These are phyloP conservation scores for Cryptosporidium parvum DNA, from an alignment of 169 alveolate species.

Conservation along the genomic window DNA sequence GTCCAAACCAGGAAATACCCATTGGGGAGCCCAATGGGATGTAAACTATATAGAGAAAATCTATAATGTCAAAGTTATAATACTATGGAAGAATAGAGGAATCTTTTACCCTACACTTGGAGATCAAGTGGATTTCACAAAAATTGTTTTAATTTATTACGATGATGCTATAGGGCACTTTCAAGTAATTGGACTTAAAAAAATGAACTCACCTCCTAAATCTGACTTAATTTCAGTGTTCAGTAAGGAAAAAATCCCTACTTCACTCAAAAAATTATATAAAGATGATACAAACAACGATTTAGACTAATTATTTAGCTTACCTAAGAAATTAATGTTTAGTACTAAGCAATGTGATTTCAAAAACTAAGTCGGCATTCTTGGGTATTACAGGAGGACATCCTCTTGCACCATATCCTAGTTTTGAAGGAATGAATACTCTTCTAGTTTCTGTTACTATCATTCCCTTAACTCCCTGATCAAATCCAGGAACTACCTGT, in stretches of 20 bases:
- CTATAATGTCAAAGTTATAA: conserved; percentile 21
- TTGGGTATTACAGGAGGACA: conserved; percentile 79
- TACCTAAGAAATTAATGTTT: conserved; percentile 2
- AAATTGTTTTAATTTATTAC: conserved; percentile 32
- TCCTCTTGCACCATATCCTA: conserved; percentile 80
- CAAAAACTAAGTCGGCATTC: conserved; percentile 79
- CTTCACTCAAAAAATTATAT: conserved; percentile 24
- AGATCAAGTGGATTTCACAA: background rate
- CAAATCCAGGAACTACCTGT: conserved; percentile 79
- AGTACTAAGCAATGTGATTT: conserved; percentile 76
- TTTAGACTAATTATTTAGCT: background rate
- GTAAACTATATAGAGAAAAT: conserved; percentile 28
- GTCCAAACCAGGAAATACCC: conserved; percentile 52
- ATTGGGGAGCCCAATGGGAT: conserved; percentile 68
- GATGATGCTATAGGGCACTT: conserved; percentile 52
- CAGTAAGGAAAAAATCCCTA: conserved; percentile 10
- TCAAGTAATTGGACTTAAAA: conserved; percentile 61
- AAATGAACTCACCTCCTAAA: conserved; percentile 8
- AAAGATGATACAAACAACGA: conserved; percentile 39
- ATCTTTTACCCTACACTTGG: conserved; percentile 61
- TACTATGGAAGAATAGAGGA: conserved; percentile 69
- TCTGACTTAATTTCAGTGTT: conserved; percentile 19
- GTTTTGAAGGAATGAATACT: conserved; percentile 76
- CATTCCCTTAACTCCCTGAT: conserved; percentile 82
- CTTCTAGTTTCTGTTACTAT: conserved; percentile 77